Conservation (phyloP, 2,329 filamentous ascomycete genomes). For the Cladophialophora exuberans region DNA sequence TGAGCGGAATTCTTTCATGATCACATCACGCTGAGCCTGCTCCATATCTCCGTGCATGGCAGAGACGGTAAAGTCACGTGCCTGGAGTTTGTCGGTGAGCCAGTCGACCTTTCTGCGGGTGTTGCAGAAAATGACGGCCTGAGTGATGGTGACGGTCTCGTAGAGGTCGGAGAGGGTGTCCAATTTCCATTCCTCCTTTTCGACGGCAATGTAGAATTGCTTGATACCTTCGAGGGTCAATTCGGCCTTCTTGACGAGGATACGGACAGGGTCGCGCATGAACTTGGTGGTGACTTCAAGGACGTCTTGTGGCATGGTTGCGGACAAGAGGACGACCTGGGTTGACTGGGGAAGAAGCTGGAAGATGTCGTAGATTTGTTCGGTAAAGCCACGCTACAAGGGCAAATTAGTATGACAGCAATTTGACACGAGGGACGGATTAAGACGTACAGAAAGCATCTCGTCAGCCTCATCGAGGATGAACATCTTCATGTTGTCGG, state of each 20-base stretch:
- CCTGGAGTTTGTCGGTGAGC: slow-evolving; percentile 98
- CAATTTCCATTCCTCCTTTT: slow-evolving; percentile 99
- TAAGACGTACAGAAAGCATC: slow-evolving; percentile 80
- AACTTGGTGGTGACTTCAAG: slow-evolving; percentile 99
- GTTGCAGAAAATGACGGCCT: slow-evolving; percentile 99
- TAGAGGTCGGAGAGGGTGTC: slow-evolving; percentile 98
- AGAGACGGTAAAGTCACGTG: slow-evolving; percentile 98
- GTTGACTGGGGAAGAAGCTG: slow-evolving; percentile 96
- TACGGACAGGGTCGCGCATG: slow-evolving; percentile 99
- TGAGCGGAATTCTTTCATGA: slow-evolving; percentile 99
- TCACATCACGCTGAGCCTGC: slow-evolving; percentile 94
- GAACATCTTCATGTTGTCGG: slow-evolving; percentile 99
- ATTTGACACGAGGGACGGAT: slow-evolving; percentile 32
- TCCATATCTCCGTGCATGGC: slow-evolving; percentile 99
- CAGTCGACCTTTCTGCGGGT: slow-evolving; percentile 99
- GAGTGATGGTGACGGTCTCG: slow-evolving; percentile 98
- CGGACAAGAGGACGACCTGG: slow-evolving; percentile 96
- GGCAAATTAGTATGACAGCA: slow-evolving; percentile 31
- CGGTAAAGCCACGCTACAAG: slow-evolving; percentile 88
- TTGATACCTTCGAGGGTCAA: slow-evolving; percentile 99
- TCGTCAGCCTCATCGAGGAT: slow-evolving; percentile 99
- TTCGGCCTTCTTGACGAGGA: slow-evolving; percentile 99
- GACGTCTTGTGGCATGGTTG: slow-evolving; percentile 98
- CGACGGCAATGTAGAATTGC: slow-evolving; percentile 99
- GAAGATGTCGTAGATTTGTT: slow-evolving; percentile 99